These are phyloP conservation scores for Lasiosphaeriaceae sp. DNA, from an alignment of 495 filamentous ascomycete species.

Conservation along the genomic window DNA sequence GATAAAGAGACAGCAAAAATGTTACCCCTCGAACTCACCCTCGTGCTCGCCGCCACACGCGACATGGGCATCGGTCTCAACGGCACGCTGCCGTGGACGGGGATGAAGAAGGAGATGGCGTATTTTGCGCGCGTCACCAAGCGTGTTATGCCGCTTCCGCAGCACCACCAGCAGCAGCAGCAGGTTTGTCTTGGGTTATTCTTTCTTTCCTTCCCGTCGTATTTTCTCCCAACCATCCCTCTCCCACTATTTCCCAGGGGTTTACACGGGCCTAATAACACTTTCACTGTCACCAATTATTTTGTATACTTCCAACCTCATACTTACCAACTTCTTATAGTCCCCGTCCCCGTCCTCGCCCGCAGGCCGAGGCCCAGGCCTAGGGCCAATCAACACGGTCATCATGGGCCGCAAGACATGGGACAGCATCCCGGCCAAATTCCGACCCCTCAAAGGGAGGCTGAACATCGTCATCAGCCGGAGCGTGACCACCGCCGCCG, in stretches of 20 bases:
- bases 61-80: slow-evolving; percentile 81
- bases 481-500: not conserved
- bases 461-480: slow-evolving; percentile 67
- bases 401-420: slow-evolving; percentile 98
- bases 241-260: too few relatives aligned
- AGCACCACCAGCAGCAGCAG: slow-evolving; percentile 6
- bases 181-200: not conserved
- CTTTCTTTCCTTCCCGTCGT: not conserved
- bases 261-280: too few relatives aligned
- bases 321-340: too few relatives aligned
- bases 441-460: slow-evolving; percentile 74
- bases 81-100: slow-evolving; percentile 83
- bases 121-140: slow-evolving; percentile 93
- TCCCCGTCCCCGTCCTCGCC: too few relatives aligned
- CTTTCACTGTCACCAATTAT: too few relatives aligned
- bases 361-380: not conserved
- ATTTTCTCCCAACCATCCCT: too few relatives aligned
- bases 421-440: slow-evolving; percentile 71
- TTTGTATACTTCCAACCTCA: too few relatives aligned
- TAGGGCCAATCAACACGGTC: slow-evolving; percentile 65
- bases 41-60: slow-evolving; percentile 72
- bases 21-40: slow-evolving; percentile 54
- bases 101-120: slow-evolving; percentile 81
- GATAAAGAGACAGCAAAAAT: slow-evolving; percentile 25
- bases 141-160: slow-evolving; percentile 37